Conservation (phyloP, 345 rosid genomes). For the Bruguiera parviflora region DNA sequence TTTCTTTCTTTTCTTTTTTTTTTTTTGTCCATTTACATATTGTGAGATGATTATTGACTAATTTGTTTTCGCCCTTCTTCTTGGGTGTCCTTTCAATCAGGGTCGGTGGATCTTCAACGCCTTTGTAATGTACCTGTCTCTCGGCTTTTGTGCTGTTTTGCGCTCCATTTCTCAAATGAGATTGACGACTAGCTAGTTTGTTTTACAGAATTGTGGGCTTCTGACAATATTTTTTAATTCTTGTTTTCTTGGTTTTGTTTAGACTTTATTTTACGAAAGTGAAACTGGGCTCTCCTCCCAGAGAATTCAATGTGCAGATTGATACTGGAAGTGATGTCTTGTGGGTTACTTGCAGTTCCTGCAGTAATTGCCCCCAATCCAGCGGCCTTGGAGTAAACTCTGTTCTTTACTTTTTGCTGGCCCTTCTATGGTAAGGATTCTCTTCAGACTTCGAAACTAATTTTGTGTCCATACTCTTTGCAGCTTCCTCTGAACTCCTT, state of each 20-base stretch:
- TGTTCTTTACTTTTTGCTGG: slow-evolving; percentile 15
- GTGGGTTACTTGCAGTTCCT: slow-evolving; percentile 87
- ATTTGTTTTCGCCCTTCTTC: slow-evolving; percentile 36
- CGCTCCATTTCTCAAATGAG: too few relatives aligned
- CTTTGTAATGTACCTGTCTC: slow-evolving; percentile 22
- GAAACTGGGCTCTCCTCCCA: slow-evolving; percentile 90
- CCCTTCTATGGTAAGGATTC: background rate
- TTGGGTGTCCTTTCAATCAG: slow-evolving; percentile 23
- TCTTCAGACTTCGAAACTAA: slow-evolving; percentile 2
- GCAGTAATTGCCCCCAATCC: slow-evolving; percentile 74
- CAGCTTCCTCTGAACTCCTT: slow-evolving; percentile 80
- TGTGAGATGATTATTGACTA: slow-evolving; percentile 16
- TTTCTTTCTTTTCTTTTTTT: background rate
- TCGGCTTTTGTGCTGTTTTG: slow-evolving; percentile 11
- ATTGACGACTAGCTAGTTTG: background rate
- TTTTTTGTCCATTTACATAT: background rate
- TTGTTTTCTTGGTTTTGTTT: slow-evolving; percentile 25
- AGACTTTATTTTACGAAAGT: slow-evolving; percentile 96
- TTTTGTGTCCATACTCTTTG: slow-evolving; percentile 9
- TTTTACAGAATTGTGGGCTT: slow-evolving; percentile 1
- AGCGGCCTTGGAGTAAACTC: slow-evolving; percentile 82
- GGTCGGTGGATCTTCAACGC: slow-evolving; percentile 26
- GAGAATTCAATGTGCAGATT: slow-evolving; percentile 94
- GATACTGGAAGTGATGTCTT: slow-evolving; percentile 95
- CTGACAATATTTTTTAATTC: background rate